Conservation (phyloP, 768 basidiomycete species). For the Dioszegia aurantiaca region DNA sequence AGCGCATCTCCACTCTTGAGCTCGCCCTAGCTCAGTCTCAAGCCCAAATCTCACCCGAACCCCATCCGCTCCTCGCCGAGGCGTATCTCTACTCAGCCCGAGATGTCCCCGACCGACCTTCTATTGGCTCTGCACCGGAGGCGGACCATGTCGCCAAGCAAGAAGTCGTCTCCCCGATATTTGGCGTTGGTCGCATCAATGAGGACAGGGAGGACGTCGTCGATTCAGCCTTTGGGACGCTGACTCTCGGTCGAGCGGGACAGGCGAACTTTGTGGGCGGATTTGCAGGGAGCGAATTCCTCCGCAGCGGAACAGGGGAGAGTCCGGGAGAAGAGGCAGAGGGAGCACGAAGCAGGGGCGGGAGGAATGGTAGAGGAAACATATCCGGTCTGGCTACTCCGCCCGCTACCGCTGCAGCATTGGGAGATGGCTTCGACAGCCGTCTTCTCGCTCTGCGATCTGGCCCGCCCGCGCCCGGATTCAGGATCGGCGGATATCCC, state of each 20-base stretch:
- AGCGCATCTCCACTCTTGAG: constrained; percentile 46
- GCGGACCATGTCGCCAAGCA: constrained; percentile 6
- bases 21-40: constrained; percentile 46
- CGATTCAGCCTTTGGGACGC: constrained; percentile 44
- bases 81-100: constrained; percentile 43
- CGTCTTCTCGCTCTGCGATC: constrained; percentile 2
- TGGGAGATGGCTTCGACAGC: background rate
- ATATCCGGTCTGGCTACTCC: constrained; percentile 20
- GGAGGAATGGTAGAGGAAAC: background rate
- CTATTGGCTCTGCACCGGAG: background rate
- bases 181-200: background rate
- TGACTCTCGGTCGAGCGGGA: constrained; percentile 46
- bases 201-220: constrained; percentile 34
- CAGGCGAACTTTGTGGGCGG: constrained; percentile 46
- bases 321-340: background rate
- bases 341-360: background rate
- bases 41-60: constrained; percentile 20
- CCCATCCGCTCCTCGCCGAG: constrained; percentile 44
- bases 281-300: constrained; percentile 45
- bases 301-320: constrained; percentile 21
- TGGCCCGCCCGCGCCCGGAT: background rate
- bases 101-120: constrained; percentile 14
- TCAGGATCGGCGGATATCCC: constrained; percentile 12
- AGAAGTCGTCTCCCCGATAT: background rate
- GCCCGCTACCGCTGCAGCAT: constrained; percentile 21